Percentiles rank a stretch among this genome's conserved stretches.
These are phyloP conservation scores for Podila verticillata DNA, from an alignment of 192 early-diverging fungal species.

Conservation along the genomic window DNA sequence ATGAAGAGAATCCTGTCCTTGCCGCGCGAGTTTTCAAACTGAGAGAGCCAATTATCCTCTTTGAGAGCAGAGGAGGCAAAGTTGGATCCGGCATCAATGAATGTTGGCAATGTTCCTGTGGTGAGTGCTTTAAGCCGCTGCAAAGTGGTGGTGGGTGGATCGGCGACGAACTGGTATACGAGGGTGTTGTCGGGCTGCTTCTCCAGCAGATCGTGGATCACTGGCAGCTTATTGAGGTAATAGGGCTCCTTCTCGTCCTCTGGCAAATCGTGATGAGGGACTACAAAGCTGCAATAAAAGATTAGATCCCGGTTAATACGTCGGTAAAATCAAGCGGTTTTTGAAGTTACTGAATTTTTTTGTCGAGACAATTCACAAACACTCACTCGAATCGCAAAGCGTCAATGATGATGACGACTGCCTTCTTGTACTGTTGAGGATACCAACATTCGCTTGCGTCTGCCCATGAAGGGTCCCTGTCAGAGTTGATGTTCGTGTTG, in stretches of 20 bases:
- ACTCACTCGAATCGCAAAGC: constrained; percentile 74
- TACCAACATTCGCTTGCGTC: constrained; percentile 49
- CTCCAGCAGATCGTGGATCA: constrained; percentile 58
- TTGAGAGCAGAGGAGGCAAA: constrained; percentile 77
- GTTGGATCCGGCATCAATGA: constrained; percentile 85
- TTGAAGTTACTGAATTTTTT: too few species aligned
- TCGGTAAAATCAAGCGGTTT: too few species aligned
- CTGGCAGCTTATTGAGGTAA: constrained; percentile 62
- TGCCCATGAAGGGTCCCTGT: background rate
- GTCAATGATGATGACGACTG: constrained; percentile 76
- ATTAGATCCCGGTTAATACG: too few species aligned
- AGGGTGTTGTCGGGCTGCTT: constrained; percentile 64
- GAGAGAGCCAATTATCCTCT: constrained; percentile 79
- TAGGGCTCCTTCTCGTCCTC: constrained; percentile 14
- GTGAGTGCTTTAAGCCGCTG: constrained; percentile 85
- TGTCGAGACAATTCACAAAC: background rate
- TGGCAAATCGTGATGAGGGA: constrained; percentile 29
- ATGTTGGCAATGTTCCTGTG: constrained; percentile 85
- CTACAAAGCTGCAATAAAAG: constrained; percentile 27
- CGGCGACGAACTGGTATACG: constrained; percentile 77
- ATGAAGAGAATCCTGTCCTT: constrained; percentile 74
- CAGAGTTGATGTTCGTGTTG: constrained; percentile 21
- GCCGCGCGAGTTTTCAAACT: constrained; percentile 35
- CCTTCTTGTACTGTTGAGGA: constrained; percentile 62
- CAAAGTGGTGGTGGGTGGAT: constrained; percentile 86